Evolutionary conservation across 2,329 filamentous ascomycete genomes (phyloP), one percentile per base, ranked within the genome.

Genomic region (Nothopassalora personata): DNA sequence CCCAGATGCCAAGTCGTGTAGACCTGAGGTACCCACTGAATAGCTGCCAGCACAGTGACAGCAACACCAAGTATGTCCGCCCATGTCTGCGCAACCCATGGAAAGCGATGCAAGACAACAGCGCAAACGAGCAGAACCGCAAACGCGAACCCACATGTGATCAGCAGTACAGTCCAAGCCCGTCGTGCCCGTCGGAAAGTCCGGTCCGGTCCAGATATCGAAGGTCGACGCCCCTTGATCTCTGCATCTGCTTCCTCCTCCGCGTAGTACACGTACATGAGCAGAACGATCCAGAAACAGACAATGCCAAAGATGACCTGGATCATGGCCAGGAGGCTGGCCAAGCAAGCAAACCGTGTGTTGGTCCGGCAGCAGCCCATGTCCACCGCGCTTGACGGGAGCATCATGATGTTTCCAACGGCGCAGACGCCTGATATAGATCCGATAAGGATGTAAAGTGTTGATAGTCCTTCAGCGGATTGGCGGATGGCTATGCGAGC

Each of bases 11-110:
- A 94, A 0, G 93, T 97, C 52, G 89, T 96, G 76, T 86, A 90
- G 64, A 97, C 94, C 75, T 97, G 92, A 0, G 92, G 92, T 28
- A 97, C 79, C 74, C 96, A 97, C 75, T 97, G 92, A 34, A 96
- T 82, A 0, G 84, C 87, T 0, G 93, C 90, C 5, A 97, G 83
- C 2, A 83, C 75, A 0, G 90, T 87, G 19, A 89, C 86, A 73
- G 88, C 83, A 61, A 96, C 77, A 0, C 93, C 92, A 11, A 96
- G 81, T 63, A 88, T 79, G 69, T 94, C 90, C 23, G 92, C 91
- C 90, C 90, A 96, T 18, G 79, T 77, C 51, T 86, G 82, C 2
- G 96, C 81, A 55, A 84, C 79, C 2, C 77, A 70, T 0, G 87
- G 88, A 13, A 81, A 77, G 11, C 83, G 82, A 57, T 85, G 81